Evolutionary conservation across 768 basidiomycete species (phyloP).

Genomic region (Mycena haematopus): DNA sequence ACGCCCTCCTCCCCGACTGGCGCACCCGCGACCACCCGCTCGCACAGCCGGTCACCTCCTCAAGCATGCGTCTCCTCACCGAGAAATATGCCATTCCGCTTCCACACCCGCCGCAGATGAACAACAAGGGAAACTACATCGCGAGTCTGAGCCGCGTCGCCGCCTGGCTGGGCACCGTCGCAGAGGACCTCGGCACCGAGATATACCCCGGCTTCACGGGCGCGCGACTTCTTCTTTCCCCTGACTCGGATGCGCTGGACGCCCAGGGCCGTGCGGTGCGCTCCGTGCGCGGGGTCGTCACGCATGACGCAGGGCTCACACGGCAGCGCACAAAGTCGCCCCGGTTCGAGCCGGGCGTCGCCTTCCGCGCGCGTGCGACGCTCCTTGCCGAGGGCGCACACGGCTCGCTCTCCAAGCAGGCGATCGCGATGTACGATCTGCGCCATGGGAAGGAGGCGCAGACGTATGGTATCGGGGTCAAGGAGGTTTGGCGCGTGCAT

Average conservation of each 20-base stretch:
- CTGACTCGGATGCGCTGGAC: slow-evolving; percentile 51
- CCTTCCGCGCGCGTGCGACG: slow-evolving; percentile 90
- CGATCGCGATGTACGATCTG: slow-evolving; percentile 76
- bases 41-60: slow-evolving; percentile 74
- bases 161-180: slow-evolving; percentile 86
- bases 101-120: slow-evolving; percentile 97
- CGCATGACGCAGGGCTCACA: slow-evolving; percentile 94
- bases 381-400: slow-evolving; percentile 96
- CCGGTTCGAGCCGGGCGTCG: slow-evolving; percentile 92
- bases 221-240: slow-evolving; percentile 77
- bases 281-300: slow-evolving; percentile 79
- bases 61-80: slow-evolving; percentile 88
- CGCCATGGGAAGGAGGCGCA: slow-evolving; percentile 78
- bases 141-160: slow-evolving; percentile 88
- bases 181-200: slow-evolving; percentile 88
- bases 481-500: slow-evolving; percentile 95
- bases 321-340: slow-evolving; percentile 78
- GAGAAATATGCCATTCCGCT: slow-evolving; percentile 72
- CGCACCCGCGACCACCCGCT: slow-evolving; percentile 71
- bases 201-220: slow-evolving; percentile 97
- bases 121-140: slow-evolving; percentile 92
- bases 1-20: slow-evolving; percentile 93
- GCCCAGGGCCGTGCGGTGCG: slow-evolving; percentile 49
- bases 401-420: slow-evolving; percentile 85
- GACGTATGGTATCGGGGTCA: slow-evolving; percentile 95